A percentile compares a stretch with the other conserved stretches of the same genome.
Evolutionary conservation across 768 basidiomycete genomes (phyloP).

Genomic region (Russula virescens): DNA sequence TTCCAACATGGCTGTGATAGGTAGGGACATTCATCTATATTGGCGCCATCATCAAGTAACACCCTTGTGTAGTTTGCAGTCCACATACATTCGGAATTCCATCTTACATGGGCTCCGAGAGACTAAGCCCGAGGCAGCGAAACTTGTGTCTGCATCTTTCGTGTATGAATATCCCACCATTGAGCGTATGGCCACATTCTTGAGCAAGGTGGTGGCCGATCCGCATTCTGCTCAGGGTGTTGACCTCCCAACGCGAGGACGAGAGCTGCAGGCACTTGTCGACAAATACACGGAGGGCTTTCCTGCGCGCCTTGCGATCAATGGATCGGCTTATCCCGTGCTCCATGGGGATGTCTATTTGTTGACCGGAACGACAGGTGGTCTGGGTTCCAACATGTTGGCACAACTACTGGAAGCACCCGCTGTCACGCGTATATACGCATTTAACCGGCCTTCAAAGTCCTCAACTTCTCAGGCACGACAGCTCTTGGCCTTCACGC

Average conservation of each 20-base stretch:
- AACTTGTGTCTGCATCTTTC: slow-evolving; percentile 22
- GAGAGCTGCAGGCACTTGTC: slow-evolving; percentile 25
- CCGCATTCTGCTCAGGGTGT: slow-evolving; percentile 1
- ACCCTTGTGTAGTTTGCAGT: slow-evolving; percentile 23
- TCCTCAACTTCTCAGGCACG: slow-evolving; percentile 13
- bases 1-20: slow-evolving; percentile 40
- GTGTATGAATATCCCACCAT: slow-evolving; percentile 28
- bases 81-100: slow-evolving; percentile 29
- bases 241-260: slow-evolving; percentile 7
- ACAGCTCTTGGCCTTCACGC: slow-evolving; percentile 20
- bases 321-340: not conserved
- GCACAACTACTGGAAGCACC: slow-evolving; percentile 19
- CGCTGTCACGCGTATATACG: slow-evolving; percentile 24
- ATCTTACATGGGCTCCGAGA: slow-evolving; percentile 27
- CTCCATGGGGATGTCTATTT: slow-evolving; percentile 17
- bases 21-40: slow-evolving; percentile 21
- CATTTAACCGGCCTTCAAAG: slow-evolving; percentile 25
- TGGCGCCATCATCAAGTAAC: not conserved
- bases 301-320: slow-evolving; percentile 8
- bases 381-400: slow-evolving; percentile 26
- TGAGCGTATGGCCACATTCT: slow-evolving; percentile 18
- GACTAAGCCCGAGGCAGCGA: slow-evolving; percentile 14
- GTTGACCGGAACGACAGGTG: slow-evolving; percentile 27
- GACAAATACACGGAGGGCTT: slow-evolving; percentile 25
- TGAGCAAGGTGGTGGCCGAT: slow-evolving; percentile 11